Evolutionary conservation across 2,329 filamentous ascomycete genomes (phyloP).

Genomic region (Botrytis byssoidea): DNA sequence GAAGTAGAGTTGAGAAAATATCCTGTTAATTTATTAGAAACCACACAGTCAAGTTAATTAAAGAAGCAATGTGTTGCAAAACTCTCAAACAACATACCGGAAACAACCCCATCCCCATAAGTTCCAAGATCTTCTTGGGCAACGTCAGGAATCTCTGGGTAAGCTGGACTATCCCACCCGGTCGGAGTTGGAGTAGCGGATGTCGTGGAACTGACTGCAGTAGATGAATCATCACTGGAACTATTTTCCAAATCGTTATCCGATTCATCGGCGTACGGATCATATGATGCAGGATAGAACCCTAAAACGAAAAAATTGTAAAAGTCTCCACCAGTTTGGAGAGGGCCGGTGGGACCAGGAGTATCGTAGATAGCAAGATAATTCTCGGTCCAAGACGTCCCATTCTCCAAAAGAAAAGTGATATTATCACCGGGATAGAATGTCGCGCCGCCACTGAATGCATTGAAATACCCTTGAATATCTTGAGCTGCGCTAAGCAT

Average conservation of each 20-base stretch:
- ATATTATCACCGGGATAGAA: conserved; percentile 43
- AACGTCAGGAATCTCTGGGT: conserved; percentile 26
- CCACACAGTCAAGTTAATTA: too few relatives aligned
- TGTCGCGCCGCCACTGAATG: conserved; percentile 38
- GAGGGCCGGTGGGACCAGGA: conserved; percentile 33
- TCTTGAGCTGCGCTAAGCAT: conserved; percentile 30
- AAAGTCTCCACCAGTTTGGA: conserved; percentile 34
- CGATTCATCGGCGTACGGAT: conserved; percentile 15
- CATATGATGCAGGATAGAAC: conserved; percentile 28
- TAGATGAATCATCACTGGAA: background rate
- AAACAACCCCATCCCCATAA: conserved; percentile 28
- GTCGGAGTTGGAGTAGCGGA: background rate
- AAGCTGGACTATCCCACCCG: conserved; percentile 25
- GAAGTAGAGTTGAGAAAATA: conserved; percentile 31
- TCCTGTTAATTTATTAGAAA: conserved; percentile 18
- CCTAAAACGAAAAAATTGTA: conserved; percentile 36
- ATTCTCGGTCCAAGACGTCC: conserved; percentile 37
- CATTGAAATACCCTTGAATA: conserved; percentile 39
- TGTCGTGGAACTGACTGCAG: background rate
- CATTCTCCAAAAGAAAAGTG: conserved; percentile 42
- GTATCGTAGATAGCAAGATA: conserved; percentile 39
- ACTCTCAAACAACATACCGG: conserved; percentile 12
- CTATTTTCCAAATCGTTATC: conserved; percentile 12
- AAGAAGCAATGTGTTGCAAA: background rate
- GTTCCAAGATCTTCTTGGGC: conserved; percentile 29